Base-by-base conservation (phyloP, 1,139 yeast genomes). In the Pichia terricola region DNA sequence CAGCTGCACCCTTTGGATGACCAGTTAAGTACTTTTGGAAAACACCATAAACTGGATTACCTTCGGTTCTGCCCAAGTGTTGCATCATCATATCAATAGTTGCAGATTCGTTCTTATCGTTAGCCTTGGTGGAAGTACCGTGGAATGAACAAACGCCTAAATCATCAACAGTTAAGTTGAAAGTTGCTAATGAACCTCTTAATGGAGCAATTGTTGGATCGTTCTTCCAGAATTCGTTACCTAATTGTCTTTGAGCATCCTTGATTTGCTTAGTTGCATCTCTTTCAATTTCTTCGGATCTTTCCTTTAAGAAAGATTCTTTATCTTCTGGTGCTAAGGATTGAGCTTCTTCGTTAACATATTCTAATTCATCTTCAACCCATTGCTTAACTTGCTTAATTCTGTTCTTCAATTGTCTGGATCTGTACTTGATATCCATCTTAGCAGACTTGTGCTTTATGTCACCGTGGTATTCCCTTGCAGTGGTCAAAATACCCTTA, bases 1-100 rank as follows among this genome's bases (percentile, higher is more conserved):
- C 98, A 47, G 99, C 99, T 58, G 98, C 98, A 78, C 98, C 99
- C 83, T 91, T 91, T 61, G 98, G 98, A 73, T 91, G 99, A 70
- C 98, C 99, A 60, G 99, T 91, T 62, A 91, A 78, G 79, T 78
- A 91, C 70, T 91, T 91, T 70, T 91, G 99, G 95, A 91, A 89
- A 45, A 91, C 95, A 77, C 97, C 97, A 58, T 83, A 75, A 45
- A 94, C 88, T 55, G 98, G 95, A 72, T 91, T 94, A 72, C 99
- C 99, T 71, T 86, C 89, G 47, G 94, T 71, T 72, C 99, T 84
- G 56, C 97, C 98, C 64, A 91, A 75, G 64, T 91, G 98, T 62
- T 75, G 72, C 81, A 94, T 82, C 96, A 91, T 91, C 55, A 76
- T 70, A 66, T 91, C 82, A 65, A 91, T 74, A 43, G 97, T 86